Conservation (phyloP, 2,329 filamentous ascomycete genomes). For the Beauveria pseudobassiana region DNA sequence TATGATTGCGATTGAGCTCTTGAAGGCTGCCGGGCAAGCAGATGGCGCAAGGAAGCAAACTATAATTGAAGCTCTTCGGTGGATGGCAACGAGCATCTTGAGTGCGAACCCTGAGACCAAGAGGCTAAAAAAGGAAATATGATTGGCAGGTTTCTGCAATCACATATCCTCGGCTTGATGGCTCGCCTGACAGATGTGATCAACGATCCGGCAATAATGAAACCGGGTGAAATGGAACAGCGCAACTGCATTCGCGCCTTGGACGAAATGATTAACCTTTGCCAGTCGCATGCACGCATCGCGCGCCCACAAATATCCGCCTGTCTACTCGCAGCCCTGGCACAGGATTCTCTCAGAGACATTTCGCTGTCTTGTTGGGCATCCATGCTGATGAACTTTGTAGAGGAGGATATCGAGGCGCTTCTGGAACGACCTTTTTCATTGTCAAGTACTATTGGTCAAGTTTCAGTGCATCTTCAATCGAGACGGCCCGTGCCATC, state of each 20-base stretch:
- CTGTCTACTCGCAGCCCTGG: slow-evolving; percentile 79
- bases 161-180: slow-evolving; percentile 80
- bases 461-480: slow-evolving; percentile 53
- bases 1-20: slow-evolving; percentile 67
- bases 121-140: slow-evolving; percentile 46
- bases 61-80: slow-evolving; percentile 38
- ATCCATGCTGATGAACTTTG: slow-evolving; percentile 65
- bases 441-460: slow-evolving; percentile 78
- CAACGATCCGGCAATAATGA: slow-evolving; percentile 54
- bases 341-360: slow-evolving; percentile 65
- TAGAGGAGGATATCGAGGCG: slow-evolving; percentile 69
- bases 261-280: slow-evolving; percentile 77
- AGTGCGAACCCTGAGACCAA: slow-evolving; percentile 33
- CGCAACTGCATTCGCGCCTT: slow-evolving; percentile 73
- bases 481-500: slow-evolving; percentile 51
- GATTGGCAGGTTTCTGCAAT: slow-evolving; percentile 69
- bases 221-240: slow-evolving; percentile 58
- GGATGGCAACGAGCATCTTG: slow-evolving; percentile 36
- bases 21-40: slow-evolving; percentile 70
- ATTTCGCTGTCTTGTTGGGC: slow-evolving; percentile 80
- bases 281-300: slow-evolving; percentile 63
- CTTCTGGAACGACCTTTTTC: slow-evolving; percentile 87
- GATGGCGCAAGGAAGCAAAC: slow-evolving; percentile 46
- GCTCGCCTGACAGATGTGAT: slow-evolving; percentile 72
- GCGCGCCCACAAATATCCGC: slow-evolving; percentile 91